Evolutionary conservation across 805 yeast genomes (phyloP), one percentile per base, ranked within the genome.

Genomic region (Saccharomycopsis amapae): DNA sequence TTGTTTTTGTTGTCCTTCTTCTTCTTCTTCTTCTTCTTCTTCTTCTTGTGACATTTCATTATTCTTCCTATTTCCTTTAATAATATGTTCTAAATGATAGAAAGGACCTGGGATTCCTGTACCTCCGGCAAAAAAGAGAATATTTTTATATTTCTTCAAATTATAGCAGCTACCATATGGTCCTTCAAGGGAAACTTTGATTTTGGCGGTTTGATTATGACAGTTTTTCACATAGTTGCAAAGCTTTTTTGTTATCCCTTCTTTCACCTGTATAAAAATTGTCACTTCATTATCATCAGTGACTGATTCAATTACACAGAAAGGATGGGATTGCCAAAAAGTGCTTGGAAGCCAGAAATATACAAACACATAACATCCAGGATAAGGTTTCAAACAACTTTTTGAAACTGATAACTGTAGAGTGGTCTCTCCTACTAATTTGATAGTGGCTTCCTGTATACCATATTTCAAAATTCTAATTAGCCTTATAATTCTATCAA

Each of bases 241-340:
- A 10, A 46, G 13, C 26, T 28, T 37, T 18, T 30, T 28, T 4
- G 50, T 46, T 2, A 46, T 23, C 12, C 50, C 50, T 2, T 28
- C 24, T 20, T 46, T 46, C n/a, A 46, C 50, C 28, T 46, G 50
- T 18, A 46, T 33, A 26, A 28, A 46, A 13, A 45, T 18, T 10
- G 28, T 22, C 17, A 36, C 35, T 3, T 26, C 36, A 25, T 30
- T 7, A 10, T 33, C 44, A 10, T 37, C 22, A 3, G 12, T 30
- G n/a, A 38, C 44, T 22, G 26, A 15, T 33, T 26, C 12, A 6
- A 40, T 34, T 7, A 42, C 32, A 37, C 50, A 42, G 40, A 46
- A 46, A 4, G 50, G 50, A 31, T 46, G 50, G 5, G 38, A 31
- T 30, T 46, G 50, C 49, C 49, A 45, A 26, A 38, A 42, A 13